These are phyloP conservation scores for Tripterygium wilfordii DNA, from an alignment of 177 flowering plant species.

Conservation along the genomic window DNA sequence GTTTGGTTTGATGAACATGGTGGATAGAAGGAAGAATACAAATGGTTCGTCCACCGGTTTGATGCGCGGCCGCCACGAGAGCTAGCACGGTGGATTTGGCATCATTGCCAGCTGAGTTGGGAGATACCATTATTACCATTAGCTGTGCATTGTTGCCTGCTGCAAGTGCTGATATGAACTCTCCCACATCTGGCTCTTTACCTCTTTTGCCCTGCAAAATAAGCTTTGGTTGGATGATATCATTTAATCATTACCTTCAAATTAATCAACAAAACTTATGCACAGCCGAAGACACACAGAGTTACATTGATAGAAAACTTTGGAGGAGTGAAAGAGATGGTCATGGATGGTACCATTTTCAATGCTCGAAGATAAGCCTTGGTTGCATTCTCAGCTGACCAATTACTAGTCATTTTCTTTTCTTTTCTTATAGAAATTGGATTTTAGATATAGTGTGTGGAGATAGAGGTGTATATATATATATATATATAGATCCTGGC, in stretches of 20 bases:
- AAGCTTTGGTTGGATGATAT: no score
- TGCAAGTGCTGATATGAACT: constrained; percentile 16
- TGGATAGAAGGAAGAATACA: background rate
- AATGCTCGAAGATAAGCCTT: constrained; percentile 15
- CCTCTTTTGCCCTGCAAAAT: constrained; percentile 7
- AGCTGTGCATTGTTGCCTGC: constrained; percentile 15
- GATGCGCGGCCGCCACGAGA: constrained; percentile 12
- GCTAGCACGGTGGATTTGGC: constrained; percentile 7
- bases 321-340: background rate
- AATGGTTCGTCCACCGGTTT: constrained; percentile 9
- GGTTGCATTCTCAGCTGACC: constrained; percentile 21
- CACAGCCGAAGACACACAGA: no score
- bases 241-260: no score
- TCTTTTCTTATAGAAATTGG: no score
- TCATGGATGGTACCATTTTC: constrained; percentile 16
- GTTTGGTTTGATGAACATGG: background rate
- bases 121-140: constrained; percentile 14
- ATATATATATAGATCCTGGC: no score
- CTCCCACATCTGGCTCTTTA: constrained; percentile 10
- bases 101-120: background rate
- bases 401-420: constrained; percentile 5
- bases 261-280: no score
- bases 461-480: no score
- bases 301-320: background rate
- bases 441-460: no score